These are phyloP conservation scores for Suillus brevipes DNA, from an alignment of 768 basidiomycete genomes.

Conservation along the genomic window DNA sequence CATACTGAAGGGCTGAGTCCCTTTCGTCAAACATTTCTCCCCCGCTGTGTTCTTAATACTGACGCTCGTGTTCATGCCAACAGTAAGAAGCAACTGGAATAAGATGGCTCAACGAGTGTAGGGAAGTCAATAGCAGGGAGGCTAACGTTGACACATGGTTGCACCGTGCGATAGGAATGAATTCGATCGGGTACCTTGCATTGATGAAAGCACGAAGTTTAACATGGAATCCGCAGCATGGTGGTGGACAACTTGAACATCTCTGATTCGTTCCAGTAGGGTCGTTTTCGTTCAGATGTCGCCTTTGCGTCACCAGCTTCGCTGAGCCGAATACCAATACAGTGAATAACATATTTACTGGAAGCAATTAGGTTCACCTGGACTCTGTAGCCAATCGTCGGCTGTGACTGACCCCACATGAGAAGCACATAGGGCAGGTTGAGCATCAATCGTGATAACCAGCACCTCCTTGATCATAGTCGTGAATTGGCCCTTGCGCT, in stretches of 20 bases:
- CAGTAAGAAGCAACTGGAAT: no score
- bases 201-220: neutral
- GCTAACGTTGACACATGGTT: no score
- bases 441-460: slow-evolving; percentile 24
- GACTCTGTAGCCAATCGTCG: neutral
- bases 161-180: no score
- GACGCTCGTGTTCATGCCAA: no score
- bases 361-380: neutral
- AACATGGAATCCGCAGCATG: neutral
- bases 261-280: neutral
- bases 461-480: slow-evolving; percentile 19
- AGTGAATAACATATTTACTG: neutral
- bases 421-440: slow-evolving; percentile 32
- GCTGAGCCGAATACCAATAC: neutral
- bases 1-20: no score
- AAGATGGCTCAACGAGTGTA: no score
- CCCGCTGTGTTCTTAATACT: no score
- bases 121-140: no score
- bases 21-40: no score
- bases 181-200: no score
- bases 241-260: neutral
- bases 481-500: neutral
- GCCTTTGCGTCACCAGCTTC: neutral
- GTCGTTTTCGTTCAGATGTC: neutral
- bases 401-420: slow-evolving; percentile 27